Base-by-base conservation (phyloP, 129 eudicot species). In the Flaveria trinervia region DNA sequence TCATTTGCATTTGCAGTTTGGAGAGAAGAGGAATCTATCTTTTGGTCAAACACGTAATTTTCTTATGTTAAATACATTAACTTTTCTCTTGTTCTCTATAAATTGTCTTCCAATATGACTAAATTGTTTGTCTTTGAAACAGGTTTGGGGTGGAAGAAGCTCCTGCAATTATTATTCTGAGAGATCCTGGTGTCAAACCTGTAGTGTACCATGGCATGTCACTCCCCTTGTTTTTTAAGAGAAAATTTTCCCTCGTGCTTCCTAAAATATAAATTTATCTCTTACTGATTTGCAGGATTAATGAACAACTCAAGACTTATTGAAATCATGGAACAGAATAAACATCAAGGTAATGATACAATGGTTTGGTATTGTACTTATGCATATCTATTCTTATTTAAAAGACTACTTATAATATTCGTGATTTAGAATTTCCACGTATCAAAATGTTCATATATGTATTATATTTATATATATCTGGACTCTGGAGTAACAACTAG, bases 141-240 rank as follows among this genome's bases (percentile, higher is more conserved):
- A 95, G 99, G 76, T 91, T 89, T 52, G 97, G 93, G 12, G 94
- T 91, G 71, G 99, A 95, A 79, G 89, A 96, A 84, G 97, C 99
- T 25, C 99, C 99, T 5, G 99, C 99, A 14, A 86, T 87, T 78
- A 82, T 95, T 62, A 79, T 95, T 77, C 70, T 95, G 79, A 91
- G 86, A 87, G 99, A 95, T 66, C 97, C 99, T 11, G 99, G 97
- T 33, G 76, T 87, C 78, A 87, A 88, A 76, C 99, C 99, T 80
- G 80, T 89, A 62, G 94, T 95, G n/a, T 83, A 95, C 81, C 88
- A 89, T 65, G 99, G 99, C 74, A 85, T 64, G 86, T 79, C 60
- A 39, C 81, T 14, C 26, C 14, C 8, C 4, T 73, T 23, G 16
- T 22, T 49, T 12, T 44, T 14, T 71, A 20, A 10, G 45, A 20